Base-by-base conservation (phyloP, 2,329 filamentous ascomycete species). In the Aspergillus versicolor region DNA sequence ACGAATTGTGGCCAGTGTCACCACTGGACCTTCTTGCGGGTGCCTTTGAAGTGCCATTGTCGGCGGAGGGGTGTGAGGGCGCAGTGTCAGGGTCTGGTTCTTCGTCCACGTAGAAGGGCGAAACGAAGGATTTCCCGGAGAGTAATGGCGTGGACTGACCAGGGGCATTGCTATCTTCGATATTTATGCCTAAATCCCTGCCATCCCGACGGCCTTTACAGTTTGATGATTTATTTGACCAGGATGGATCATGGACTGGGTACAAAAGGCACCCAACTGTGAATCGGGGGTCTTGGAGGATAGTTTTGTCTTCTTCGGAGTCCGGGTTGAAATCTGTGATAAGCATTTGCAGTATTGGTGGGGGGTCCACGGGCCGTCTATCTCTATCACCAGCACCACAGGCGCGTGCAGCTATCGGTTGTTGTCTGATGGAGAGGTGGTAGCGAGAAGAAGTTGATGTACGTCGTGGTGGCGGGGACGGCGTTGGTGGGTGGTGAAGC, bases 361-460 rank as follows among this genome's bases (percentile, higher is more conserved):
- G 75, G 15, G 78, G 78, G 58, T 80, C 78, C 30, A 81, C 71
- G 4, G 76, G 71, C 45, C 77, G 75, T 50, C 78, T 72, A 54
- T 79, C 77, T 58, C 77, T 71, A 52, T 80, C 77, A 37, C 77
- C 77, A 34, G 77, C 75, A 15, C 77, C 77, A 63, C 76, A 78
- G 32, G 78, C 77, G 56, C 78, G 73, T 42, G 76, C 77, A 19
- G 75, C 76, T 24, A 75, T 64, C 32, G 78, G 78, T 44, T 81
- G 77, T 61, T 81, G 77, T 43, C 78, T 73, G 27, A 80, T 72
- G 43, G 75, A 72, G 7, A 80, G 69, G 38, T 69, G 70, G 59
- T 75, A 75, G 9, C 76, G 69, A 15, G 64, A 64, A 34, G 67
- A 62, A 9, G 61, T 63, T 5, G 66, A 62, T 17, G 61, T 51